Conservation (phyloP, 169 alveolate genomes). For the Amoebophrya sp. region DNA sequence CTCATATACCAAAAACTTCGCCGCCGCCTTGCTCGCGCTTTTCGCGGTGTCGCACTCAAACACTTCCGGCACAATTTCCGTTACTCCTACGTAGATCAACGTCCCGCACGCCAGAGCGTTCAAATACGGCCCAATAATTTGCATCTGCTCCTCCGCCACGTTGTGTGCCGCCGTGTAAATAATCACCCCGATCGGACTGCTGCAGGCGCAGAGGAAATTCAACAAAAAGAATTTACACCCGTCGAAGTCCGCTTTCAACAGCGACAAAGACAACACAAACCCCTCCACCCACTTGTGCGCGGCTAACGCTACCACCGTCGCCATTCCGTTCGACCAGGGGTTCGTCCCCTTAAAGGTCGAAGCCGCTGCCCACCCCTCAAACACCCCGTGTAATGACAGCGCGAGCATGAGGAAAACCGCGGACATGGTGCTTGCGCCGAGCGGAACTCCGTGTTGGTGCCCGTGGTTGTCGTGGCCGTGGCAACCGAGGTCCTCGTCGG, state of each 20-base stretch:
- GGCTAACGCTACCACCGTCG: not conserved
- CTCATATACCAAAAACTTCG: not conserved
- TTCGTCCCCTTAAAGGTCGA: not conserved
- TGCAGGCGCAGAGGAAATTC: not conserved
- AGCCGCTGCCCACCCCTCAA: constrained; percentile 4
- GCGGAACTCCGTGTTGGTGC: not conserved
- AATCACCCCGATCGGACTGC: not conserved
- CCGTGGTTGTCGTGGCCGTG: constrained; percentile 30
- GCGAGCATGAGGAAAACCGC: not conserved
- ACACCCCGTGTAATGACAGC: not conserved
- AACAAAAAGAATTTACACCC: not conserved
- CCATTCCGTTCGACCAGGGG: not conserved
- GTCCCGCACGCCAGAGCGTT: constrained; percentile 15
- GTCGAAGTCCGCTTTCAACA: not conserved
- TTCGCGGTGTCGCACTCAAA: constrained; percentile 17
- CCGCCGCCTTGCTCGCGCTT: not conserved
- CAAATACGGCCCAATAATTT: not conserved
- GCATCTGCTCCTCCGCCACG: not conserved
- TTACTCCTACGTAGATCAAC: not conserved
- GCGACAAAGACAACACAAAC: not conserved
- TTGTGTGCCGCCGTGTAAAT: not conserved
- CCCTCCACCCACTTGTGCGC: constrained; percentile 28
- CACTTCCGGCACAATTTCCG: not conserved
- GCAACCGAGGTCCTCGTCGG: not conserved
- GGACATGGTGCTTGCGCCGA: not conserved